A percentile compares a stretch with the other conserved stretches of the same genome.
phyloP scores from a whole-genome alignment of 441 rosid species.

The Lepidium campestre region DNA sequence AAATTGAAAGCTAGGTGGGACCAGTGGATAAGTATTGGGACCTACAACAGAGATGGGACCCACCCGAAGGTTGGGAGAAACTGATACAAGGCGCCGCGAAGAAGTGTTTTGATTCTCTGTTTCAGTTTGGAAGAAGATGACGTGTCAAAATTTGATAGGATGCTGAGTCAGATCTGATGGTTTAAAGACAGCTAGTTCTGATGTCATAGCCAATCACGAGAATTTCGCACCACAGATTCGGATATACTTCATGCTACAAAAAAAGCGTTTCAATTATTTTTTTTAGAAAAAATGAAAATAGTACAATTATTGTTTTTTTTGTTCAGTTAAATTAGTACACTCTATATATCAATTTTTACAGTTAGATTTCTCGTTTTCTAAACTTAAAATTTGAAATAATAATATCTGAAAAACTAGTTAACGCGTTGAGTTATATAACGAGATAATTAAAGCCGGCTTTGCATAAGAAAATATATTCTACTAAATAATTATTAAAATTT shows the following conservation, averaged over 20 bases:
- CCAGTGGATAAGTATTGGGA: constrained; percentile 5
- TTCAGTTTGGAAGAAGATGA: constrained; percentile 10
- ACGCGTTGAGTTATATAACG: neutral
- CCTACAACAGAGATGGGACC: neutral
- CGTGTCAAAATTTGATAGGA: constrained; percentile 37
- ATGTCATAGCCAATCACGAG: constrained; percentile 34
- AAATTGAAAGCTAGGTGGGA: neutral
- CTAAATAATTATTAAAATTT: neutral
- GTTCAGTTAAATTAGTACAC: neutral
- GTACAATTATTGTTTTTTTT: neutral
- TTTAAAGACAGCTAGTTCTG: constrained; percentile 35
- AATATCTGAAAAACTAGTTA: neutral
- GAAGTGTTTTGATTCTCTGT: constrained; percentile 8
- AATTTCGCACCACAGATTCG: constrained; percentile 13
- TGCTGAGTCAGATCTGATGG: neutral
- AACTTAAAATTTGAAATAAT: neutral
- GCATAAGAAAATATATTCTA: neutral
- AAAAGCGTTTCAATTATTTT: neutral
- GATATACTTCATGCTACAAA: constrained; percentile 41
- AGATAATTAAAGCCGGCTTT: neutral
- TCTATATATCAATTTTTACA: neutral
- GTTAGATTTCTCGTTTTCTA: neutral
- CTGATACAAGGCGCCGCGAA: constrained; percentile 58
- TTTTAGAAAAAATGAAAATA: neutral
- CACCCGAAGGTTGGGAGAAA: constrained; percentile 30